A percentile compares a stretch with the other conserved stretches of the same genome.
Evolutionary conservation across 108 stramenopile species (phyloP).

Genomic region (Nannochloropsis salina): DNA sequence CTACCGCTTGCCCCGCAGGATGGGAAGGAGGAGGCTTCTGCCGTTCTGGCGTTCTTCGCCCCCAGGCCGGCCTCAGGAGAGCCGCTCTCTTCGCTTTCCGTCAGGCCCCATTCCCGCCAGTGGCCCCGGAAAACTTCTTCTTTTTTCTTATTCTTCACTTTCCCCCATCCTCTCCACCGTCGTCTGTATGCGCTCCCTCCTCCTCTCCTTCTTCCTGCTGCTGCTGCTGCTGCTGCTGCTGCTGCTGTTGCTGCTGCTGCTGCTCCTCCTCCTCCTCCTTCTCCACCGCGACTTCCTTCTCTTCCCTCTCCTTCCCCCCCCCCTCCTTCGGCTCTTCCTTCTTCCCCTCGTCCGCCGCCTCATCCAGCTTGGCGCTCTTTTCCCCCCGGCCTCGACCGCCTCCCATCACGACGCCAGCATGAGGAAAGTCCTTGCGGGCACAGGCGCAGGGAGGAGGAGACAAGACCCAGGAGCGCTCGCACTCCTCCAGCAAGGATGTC

Average conservation of each 20-base stretch:
- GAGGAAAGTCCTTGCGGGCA: no score
- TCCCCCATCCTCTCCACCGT: background rate
- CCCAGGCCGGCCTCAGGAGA: no score
- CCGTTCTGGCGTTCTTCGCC: no score
- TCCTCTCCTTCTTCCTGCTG: background rate
- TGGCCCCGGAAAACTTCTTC: background rate
- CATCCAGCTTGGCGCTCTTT: background rate
- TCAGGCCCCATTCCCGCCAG: no score
- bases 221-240: background rate
- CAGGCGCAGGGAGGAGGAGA: no score
- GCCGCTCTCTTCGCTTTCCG: no score
- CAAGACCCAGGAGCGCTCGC: no score
- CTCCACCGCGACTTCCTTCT: background rate
- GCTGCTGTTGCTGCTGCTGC: background rate
- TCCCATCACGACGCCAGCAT: no score
- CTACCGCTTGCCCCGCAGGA: no score
- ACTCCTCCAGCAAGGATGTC: no score
- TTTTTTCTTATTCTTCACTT: background rate
- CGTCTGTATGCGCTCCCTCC: background rate
- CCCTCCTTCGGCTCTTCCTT: background rate
- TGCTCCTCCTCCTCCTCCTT: background rate
- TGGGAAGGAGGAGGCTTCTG: no score
- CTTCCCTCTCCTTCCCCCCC: background rate
- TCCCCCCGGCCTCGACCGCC: background rate
- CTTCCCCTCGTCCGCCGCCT: background rate